Evolutionary conservation across 163 green algal species (phyloP).

Genomic region (Scenedesmus sp.): DNA sequence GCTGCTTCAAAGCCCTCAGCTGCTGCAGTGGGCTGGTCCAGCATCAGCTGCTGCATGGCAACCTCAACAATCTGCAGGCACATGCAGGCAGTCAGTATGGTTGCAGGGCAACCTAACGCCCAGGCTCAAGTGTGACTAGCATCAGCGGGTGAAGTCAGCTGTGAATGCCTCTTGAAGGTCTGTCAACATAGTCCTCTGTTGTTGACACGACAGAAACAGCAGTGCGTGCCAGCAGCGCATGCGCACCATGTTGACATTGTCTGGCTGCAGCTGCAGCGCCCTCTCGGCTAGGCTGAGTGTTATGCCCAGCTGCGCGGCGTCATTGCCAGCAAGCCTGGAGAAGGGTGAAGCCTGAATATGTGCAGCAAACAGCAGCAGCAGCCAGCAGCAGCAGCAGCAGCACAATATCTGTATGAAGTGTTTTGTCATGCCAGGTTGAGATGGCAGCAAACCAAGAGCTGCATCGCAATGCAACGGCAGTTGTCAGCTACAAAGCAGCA

Average conservation of each 20-base stretch:
- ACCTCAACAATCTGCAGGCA: slow-evolving; percentile 69
- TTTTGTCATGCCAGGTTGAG: neutral
- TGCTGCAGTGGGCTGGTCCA: slow-evolving; percentile 69
- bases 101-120: slow-evolving; percentile 33
- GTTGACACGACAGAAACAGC: no score
- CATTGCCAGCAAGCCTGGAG: slow-evolving; percentile 64
- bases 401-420: neutral
- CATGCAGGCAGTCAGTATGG: neutral
- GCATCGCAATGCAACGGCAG: neutral
- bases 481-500: neutral
- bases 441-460: no score
- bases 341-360: slow-evolving; percentile 59
- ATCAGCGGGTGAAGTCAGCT: neutral
- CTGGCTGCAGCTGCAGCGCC: slow-evolving; percentile 67
- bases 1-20: slow-evolving; percentile 66
- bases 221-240: neutral
- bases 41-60: slow-evolving; percentile 69
- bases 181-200: no score
- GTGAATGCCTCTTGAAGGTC: no score
- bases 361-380: slow-evolving; percentile 45
- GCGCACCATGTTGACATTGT: slow-evolving; percentile 64
- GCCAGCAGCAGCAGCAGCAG: slow-evolving; percentile 38
- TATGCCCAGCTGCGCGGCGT: slow-evolving; percentile 59
- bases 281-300: slow-evolving; percentile 66
- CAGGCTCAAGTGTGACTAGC: neutral